Evolutionary conservation across 176 grass and related monocot genomes (phyloP), one percentile per base, ranked within the genome.

Genomic region (Avena sativa): DNA sequence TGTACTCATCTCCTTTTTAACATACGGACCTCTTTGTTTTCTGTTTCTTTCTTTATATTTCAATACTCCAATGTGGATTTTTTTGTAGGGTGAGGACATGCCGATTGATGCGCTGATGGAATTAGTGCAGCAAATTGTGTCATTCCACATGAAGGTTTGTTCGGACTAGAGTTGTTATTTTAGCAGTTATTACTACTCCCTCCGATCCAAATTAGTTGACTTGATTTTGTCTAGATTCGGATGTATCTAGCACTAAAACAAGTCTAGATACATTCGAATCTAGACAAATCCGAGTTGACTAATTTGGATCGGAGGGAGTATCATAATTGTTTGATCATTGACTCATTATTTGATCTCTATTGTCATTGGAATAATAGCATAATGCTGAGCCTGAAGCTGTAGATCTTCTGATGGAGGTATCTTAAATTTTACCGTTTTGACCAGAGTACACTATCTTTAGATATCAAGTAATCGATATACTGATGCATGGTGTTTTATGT

Each of bases 361-460:
- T 82, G 21, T 76, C 78, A 51, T 71, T 73, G 84, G 4, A 90
- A 9, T 34, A 88, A 74, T 82, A 99, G 94, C 97, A 99, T 48
- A 99, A 99, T 86, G 97, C 94, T 32, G 97, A 99, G 63, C 97
- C 97, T 25, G 97, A 99, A 86, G 97, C 94, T 84, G 94, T 99
- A 34, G 97, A 99, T 91, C 94, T 99, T 94, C 85, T 99, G 62
- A 99, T 96, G 89, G 97, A 99, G 97, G 97, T 96, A 92, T 53
- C 21, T 76, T 30, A 57, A 44, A 4, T 89, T 48, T 38, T 50
- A 77, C 25, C 86, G 2, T 32, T 87, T 44, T 51, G 32, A 14
- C 38, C 17, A 80, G 65, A 79, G 12, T 21, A 9, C 9, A 17
- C 19, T 19, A 21, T 20, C 15, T 53, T 23, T 57, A 26, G 38